These are phyloP conservation scores for Fallopia convolvulus DNA, from an alignment of 148 eudicot genomes.

Conservation along the genomic window DNA sequence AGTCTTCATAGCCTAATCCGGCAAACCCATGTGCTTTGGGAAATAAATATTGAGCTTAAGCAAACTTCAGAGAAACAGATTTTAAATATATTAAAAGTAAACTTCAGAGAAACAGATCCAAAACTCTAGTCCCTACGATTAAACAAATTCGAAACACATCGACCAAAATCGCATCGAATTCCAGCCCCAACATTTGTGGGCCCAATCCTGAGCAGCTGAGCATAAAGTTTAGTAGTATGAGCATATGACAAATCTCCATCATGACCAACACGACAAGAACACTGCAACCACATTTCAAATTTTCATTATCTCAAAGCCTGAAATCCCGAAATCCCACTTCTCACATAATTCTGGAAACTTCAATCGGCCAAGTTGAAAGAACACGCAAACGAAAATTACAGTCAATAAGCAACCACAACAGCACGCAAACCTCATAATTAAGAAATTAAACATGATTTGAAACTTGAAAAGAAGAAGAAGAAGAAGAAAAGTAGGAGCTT, in stretches of 20 bases:
- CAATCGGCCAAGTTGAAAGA: background rate
- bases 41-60: background rate
- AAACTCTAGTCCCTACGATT: background rate
- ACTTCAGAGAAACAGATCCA: conserved; percentile 1
- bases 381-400: background rate
- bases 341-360: background rate
- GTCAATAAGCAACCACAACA: background rate
- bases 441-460: background rate
- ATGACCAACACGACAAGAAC: background rate
- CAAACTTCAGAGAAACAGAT: background rate
- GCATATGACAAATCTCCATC: conserved; percentile 8
- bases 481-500: background rate
- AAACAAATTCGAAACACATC: background rate
- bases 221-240: background rate
- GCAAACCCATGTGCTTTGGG: conserved; percentile 2
- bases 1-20: background rate
- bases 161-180: conserved; percentile 4
- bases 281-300: background rate
- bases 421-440: background rate
- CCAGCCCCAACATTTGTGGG: conserved; percentile 3
- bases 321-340: background rate
- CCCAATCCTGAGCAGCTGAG: background rate
- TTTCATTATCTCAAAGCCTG: background rate
- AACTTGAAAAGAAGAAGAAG: background rate
- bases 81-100: background rate